Evolutionary conservation across 306 rosid genomes (phyloP).

Genomic region (Gynostemma pentaphyllum): DNA sequence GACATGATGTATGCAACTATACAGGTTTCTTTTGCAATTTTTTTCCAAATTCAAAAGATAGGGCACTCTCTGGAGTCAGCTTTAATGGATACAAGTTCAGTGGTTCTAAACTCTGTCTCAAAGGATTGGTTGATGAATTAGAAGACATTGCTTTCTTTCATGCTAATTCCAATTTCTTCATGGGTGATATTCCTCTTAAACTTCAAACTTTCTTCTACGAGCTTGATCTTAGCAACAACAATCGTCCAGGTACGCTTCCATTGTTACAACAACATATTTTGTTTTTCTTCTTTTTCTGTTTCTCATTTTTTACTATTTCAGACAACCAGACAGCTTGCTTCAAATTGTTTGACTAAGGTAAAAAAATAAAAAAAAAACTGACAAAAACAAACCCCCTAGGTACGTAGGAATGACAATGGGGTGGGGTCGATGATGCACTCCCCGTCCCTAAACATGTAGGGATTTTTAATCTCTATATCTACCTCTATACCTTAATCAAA

Average conservation of each 20-base stretch:
- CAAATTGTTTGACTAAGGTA: no score
- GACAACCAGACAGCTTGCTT: no score
- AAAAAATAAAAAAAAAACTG: no score
- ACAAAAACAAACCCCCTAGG: no score
- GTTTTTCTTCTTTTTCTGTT: no score
- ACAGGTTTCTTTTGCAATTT: constrained; percentile 25
- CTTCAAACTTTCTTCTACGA: constrained; percentile 35
- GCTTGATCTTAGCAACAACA: constrained; percentile 73
- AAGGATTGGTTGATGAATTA: constrained; percentile 17
- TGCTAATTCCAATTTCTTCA: constrained; percentile 62
- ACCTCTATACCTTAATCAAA: no score
- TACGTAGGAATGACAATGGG: no score
- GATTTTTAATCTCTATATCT: no score
- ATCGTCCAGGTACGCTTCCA: background rate
- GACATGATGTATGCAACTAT: background rate
- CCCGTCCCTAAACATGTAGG: no score
- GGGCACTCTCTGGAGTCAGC: constrained; percentile 30
- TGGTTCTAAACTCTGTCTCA: constrained; percentile 9
- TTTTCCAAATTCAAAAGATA: background rate
- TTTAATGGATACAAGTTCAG: constrained; percentile 27
- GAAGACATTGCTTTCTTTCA: constrained; percentile 49
- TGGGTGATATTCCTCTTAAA: constrained; percentile 7
- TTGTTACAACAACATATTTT: no score
- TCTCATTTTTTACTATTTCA: no score
- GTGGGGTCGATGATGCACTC: no score